phyloP scores from a whole-genome alignment of 2,329 filamentous ascomycete genomes.

The Grosmannia penicillata region DNA sequence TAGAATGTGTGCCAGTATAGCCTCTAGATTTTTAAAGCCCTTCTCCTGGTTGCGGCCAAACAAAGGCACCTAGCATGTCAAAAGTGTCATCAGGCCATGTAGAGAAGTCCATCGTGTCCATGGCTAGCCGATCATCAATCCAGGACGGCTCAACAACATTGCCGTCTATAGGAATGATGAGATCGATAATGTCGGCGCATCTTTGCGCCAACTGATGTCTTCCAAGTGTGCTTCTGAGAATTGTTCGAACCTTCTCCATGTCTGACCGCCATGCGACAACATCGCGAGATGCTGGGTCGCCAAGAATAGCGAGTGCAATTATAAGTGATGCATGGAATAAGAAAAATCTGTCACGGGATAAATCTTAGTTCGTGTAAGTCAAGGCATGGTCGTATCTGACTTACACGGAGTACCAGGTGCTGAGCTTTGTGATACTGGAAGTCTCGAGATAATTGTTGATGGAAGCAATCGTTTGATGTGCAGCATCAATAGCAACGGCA shows the following conservation, averaged over 20 bases:
- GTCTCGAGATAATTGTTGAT: neutral
- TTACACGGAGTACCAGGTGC: conserved; percentile 3
- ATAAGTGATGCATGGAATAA: conserved; percentile 4
- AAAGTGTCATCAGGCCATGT: conserved; percentile 1
- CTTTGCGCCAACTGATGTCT: neutral
- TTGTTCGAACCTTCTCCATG: neutral
- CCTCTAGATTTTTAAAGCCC: neutral
- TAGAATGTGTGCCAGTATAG: neutral
- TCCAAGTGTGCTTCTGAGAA: neutral
- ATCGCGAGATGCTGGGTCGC: neutral
- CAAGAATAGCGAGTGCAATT: conserved; percentile 1
- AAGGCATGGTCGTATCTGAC: neutral
- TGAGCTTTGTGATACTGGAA: neutral
- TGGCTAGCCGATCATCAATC: neutral
- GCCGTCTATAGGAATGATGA: neutral
- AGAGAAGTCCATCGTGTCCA: conserved; percentile 2
- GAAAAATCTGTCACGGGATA: neutral
- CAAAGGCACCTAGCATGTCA: conserved; percentile 3
- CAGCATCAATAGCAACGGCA: conserved; percentile 1
- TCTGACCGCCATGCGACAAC: neutral
- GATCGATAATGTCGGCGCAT: conserved; percentile 3
- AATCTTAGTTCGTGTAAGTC: neutral
- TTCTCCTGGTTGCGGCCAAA: conserved; percentile 1
- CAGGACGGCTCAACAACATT: neutral
- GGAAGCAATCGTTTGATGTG: neutral